phyloP scores from a whole-genome alignment of 768 basidiomycete species.

The Pluteus cervinus region DNA sequence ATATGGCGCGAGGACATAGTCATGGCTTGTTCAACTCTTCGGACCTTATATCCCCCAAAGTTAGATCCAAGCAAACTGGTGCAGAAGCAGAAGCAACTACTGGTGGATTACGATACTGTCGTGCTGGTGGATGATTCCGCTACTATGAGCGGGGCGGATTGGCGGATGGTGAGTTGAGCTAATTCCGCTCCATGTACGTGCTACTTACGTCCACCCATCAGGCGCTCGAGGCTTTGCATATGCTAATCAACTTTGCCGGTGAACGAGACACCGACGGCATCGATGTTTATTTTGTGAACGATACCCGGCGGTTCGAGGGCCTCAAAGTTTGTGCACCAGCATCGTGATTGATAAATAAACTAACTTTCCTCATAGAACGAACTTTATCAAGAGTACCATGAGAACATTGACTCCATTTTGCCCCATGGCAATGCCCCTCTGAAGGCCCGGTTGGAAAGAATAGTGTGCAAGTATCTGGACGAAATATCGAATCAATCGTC shows the following conservation, averaged over 20 bases:
- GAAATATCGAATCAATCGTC: no score
- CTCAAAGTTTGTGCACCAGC: conserved; percentile 26
- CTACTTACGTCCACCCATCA: conserved; percentile 12
- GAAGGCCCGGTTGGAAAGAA: conserved; percentile 24
- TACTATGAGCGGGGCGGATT: conserved; percentile 50
- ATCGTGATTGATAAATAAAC: no score
- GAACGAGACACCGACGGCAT: conserved; percentile 54
- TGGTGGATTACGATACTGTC: no score
- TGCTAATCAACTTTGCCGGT: conserved; percentile 41
- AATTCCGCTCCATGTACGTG: no score
- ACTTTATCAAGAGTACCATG: conserved; percentile 27
- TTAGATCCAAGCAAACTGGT: no score
- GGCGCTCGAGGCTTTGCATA: conserved; percentile 40
- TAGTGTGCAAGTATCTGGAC: conserved; percentile 16
- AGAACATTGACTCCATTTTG: conserved; percentile 35
- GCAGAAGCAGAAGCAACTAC: no score
- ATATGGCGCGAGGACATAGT: no score
- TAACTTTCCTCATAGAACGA: conserved; percentile 36
- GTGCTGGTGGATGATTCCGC: conserved; percentile 56
- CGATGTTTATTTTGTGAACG: conserved; percentile 58
- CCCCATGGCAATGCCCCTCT: conserved; percentile 43
- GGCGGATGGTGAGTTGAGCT: conserved; percentile 45
- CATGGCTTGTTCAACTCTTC: no score
- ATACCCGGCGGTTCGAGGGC: conserved; percentile 21
- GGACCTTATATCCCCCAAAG: no score